Conservation (phyloP, 1,284 basidiomycete species). For the Vanrija humicola region DNA sequence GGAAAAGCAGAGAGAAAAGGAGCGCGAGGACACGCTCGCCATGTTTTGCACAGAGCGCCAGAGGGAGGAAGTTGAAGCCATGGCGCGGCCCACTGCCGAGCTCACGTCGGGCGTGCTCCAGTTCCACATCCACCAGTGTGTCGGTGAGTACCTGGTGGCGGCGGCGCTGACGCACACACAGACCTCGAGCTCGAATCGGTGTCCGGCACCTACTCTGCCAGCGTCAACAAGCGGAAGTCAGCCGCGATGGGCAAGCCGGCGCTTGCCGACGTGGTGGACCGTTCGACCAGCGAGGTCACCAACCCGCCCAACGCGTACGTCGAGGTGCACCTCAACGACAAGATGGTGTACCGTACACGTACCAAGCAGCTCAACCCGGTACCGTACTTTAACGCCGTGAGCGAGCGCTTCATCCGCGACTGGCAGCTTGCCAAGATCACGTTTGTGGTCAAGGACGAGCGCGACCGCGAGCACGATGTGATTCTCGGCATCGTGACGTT, state of each 20-base stretch:
- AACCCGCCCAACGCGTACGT: constrained; percentile 48
- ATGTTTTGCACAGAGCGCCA: constrained; percentile 46
- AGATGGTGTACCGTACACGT: constrained; percentile 48
- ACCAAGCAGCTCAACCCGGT: constrained; percentile 49
- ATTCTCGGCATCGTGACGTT: constrained; percentile 41
- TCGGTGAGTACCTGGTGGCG: constrained; percentile 19
- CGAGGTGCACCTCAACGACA: constrained; percentile 52
- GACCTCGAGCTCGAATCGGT: constrained; percentile 43
- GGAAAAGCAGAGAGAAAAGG: constrained; percentile 35
- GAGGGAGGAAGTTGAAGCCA: constrained; percentile 46
- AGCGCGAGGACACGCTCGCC: constrained; percentile 39
- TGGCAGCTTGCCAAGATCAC: constrained; percentile 49
- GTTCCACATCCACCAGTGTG: constrained; percentile 48
- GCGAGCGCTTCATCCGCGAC: constrained; percentile 52
- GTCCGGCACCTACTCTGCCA: constrained; percentile 38
- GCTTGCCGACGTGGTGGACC: constrained; percentile 37
- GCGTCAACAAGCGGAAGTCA: constrained; percentile 20
- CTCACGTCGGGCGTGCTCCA: constrained; percentile 39
- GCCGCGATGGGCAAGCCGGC: constrained; percentile 42
- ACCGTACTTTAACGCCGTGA: constrained; percentile 53
- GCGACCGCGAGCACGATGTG: constrained; percentile 48
- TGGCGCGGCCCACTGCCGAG: constrained; percentile 32
- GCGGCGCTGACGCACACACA: neutral
- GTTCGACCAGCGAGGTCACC: constrained; percentile 39
- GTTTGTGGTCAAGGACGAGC: constrained; percentile 50